A percentile compares a stretch with the other conserved stretches of the same genome.
These are phyloP conservation scores for Plantago ovata DNA, from an alignment of 257 asterid genomes.

Conservation along the genomic window DNA sequence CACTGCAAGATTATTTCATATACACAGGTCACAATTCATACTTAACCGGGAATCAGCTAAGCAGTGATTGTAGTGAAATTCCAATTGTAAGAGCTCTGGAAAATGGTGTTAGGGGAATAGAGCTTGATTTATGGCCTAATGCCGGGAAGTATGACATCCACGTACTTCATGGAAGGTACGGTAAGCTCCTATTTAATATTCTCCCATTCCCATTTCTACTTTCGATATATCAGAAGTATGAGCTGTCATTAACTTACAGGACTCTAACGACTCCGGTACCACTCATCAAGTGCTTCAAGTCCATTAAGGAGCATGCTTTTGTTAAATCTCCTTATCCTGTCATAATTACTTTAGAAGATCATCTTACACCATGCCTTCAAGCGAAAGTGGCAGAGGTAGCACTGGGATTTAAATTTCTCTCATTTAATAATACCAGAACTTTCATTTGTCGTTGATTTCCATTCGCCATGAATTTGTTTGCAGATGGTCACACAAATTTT, in stretches of 20 bases:
- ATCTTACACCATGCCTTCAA: slow-evolving; percentile 82
- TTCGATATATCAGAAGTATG: slow-evolving; percentile 7
- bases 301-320: slow-evolving; percentile 77
- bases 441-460: slow-evolving; percentile 1
- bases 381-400: slow-evolving; percentile 91
- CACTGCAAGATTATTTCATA: slow-evolving; percentile 92
- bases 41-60: slow-evolving; percentile 85
- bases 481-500: slow-evolving; percentile 77
- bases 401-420: not conserved
- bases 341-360: slow-evolving; percentile 85
- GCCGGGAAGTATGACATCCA: slow-evolving; percentile 66
- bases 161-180: slow-evolving; percentile 96
- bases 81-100: slow-evolving; percentile 72
- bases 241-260: slow-evolving; percentile 41
- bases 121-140: slow-evolving; percentile 91
- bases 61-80: slow-evolving; percentile 88
- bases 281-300: slow-evolving; percentile 65
- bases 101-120: slow-evolving; percentile 91
- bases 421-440: not conserved
- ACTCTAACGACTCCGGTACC: slow-evolving; percentile 83
- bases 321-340: slow-evolving; percentile 81
- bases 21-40: slow-evolving; percentile 95
- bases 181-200: slow-evolving; percentile 23
- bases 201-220: not conserved
- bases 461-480: slow-evolving; percentile 6